phyloP scores from a whole-genome alignment of 1,139 yeast species.

The Pichia sp. region DNA sequence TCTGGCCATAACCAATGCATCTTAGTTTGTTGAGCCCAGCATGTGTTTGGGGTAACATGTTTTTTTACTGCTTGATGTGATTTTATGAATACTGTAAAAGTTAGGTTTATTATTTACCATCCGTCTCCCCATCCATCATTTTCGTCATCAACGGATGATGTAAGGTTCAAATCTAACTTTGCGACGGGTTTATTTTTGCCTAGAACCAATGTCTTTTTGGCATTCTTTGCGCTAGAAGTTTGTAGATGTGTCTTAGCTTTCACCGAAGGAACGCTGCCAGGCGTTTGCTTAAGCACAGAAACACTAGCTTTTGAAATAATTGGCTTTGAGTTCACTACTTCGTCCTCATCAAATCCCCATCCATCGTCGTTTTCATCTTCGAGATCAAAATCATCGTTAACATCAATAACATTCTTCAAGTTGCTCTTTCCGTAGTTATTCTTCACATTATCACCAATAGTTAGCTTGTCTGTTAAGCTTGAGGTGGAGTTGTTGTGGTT shows the following conservation, averaged over 20 bases:
- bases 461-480: no score
- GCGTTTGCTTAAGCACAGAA: constrained; percentile 2
- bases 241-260: not conserved
- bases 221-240: not conserved
- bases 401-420: not conserved
- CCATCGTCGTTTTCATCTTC: constrained; percentile 26
- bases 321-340: not conserved
- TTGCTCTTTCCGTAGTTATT: constrained; percentile 3
- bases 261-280: constrained; percentile 9
- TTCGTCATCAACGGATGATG: constrained; percentile 21
- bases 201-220: constrained; percentile 15
- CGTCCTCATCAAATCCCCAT: constrained; percentile 29
- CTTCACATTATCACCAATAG: not conserved
- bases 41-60: no score
- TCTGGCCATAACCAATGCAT: no score
- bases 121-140: constrained; percentile 55
- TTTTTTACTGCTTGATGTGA: no score
- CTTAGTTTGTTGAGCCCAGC: no score
- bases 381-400: constrained; percentile 15
- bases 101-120: no score
- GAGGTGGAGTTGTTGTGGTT: no score
- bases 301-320: not conserved
- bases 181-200: constrained; percentile 14
- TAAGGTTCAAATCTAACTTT: constrained; percentile 9
- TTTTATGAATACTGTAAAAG: no score